A percentile compares a stretch with the other conserved stretches of the same genome.
Conservation (phyloP, 2,329 filamentous ascomycete species). For the Sporothrix brasiliensis region DNA sequence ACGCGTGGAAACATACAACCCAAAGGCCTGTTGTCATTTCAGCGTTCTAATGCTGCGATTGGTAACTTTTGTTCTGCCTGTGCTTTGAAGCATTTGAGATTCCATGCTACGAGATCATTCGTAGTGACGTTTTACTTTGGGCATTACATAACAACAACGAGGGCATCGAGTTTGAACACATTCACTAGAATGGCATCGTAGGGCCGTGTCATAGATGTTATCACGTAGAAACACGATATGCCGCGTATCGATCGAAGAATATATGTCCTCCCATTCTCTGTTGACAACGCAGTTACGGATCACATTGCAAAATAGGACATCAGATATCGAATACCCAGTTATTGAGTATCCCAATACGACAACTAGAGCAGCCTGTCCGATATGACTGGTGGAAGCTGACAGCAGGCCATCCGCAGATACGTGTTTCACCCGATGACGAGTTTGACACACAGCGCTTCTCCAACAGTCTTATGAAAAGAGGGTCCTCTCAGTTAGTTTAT, state of each 20-base stretch:
- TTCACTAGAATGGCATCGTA: not conserved
- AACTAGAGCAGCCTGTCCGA: not conserved
- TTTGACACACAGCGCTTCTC: not conserved
- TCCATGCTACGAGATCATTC: not conserved
- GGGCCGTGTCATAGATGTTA: not conserved
- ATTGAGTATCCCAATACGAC: not conserved
- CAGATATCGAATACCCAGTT: not conserved
- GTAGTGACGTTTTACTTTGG: too few relatives aligned
- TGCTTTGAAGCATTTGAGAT: not conserved
- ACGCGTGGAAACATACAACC: not conserved
- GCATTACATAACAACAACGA: too few relatives aligned
- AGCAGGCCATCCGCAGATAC: not conserved
- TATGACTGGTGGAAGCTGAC: not conserved
- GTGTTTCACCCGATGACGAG: not conserved
- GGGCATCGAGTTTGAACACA: too few relatives aligned
- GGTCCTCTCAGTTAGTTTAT: not conserved
- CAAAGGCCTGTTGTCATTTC: not conserved
- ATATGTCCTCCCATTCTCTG: not conserved
- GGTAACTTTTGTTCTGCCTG: not conserved
- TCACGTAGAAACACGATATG: not conserved
- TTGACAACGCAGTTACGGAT: not conserved
- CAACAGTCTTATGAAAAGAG: not conserved
- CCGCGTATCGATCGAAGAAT: not conserved
- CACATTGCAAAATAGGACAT: not conserved
- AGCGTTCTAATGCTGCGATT: not conserved